These are phyloP conservation scores for Lecanoromycetidae sp. DNA, from an alignment of 2,329 filamentous ascomycete species.

Conservation along the genomic window DNA sequence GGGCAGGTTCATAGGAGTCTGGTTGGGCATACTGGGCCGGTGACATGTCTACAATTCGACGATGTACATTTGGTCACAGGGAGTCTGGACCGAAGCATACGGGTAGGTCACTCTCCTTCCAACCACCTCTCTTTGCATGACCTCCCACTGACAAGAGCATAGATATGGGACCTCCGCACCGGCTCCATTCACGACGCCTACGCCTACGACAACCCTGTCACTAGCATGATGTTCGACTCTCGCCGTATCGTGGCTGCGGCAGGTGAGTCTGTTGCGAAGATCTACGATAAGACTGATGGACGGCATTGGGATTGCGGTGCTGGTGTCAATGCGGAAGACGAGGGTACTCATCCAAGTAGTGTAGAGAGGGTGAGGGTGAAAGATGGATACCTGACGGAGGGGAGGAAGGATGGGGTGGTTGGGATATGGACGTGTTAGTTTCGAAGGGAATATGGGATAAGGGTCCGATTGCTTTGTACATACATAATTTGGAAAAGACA, in stretches of 20 bases:
- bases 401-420: conserved; percentile 72
- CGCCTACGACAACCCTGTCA: conserved; percentile 83
- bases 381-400: conserved; percentile 89
- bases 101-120: conserved; percentile 49
- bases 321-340: conserved; percentile 57
- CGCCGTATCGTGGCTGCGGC: conserved; percentile 82
- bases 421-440: conserved; percentile 76
- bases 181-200: conserved; percentile 93
- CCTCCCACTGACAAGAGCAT: conserved; percentile 21
- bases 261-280: conserved; percentile 86
- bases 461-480: too few species aligned
- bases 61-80: conserved; percentile 90
- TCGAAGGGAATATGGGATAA: too few species aligned
- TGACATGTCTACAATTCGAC: conserved; percentile 92
- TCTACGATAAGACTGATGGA: conserved; percentile 95
- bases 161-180: conserved; percentile 98
- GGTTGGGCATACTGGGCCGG: conserved; percentile 87
- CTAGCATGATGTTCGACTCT: conserved; percentile 93
- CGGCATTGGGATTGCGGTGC: conserved; percentile 94
- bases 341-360: conserved; percentile 50
- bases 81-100: conserved; percentile 80
- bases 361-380: conserved; percentile 82
- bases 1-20: conserved; percentile 94
- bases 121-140: not conserved
- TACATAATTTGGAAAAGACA: too few species aligned